Evolutionary conservation across 495 filamentous ascomycete species (phyloP), one percentile per base, ranked within the genome.

Genomic region (Endocarpon pusillum): DNA sequence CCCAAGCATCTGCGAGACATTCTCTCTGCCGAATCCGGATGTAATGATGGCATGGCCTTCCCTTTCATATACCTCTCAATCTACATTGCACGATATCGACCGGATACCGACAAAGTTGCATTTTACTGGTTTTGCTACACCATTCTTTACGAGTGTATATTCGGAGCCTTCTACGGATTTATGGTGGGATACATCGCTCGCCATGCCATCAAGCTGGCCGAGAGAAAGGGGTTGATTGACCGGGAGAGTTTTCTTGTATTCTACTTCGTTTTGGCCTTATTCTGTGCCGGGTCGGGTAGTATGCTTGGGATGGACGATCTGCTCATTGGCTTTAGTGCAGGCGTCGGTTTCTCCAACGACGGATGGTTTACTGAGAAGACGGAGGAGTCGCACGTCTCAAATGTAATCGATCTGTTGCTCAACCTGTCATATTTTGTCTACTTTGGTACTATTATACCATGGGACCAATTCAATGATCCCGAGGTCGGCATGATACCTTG

Each of bases 1-100:
- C 91, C 91, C 14, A 94, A 91, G 59, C 91, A 96, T 71, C 60
- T 99, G 53, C 71, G 91, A 58, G 91, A 99, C 54, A 42, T 99
- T 9, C 66, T 99, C 21, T 96, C 91, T 10, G 87, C 87, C 38
- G 91, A 99, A 54, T 96, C 91, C 1, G 91, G 91, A 17, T 99
- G 91, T 64, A 99, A 99, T 60, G 91, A 99, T 53, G 91, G 91
- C 55, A 96, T 96, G 91, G 89, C 91, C 12, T 99, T 99, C 56
- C 91, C 91, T 4, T 99, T 99, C 57, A 76, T 99, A 49, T 99
- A 96, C 52, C 67, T 96, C 11, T 69, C 77, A 2, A 63, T 92
- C 30, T 96, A 96, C 46, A 68, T 96, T 36, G 81, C 93, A 37
- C 69, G 73, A 15, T 91, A 86, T 48, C 59, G 76, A 34, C 72